These are phyloP conservation scores for Saccharum officinarum DNA, from an alignment of 176 grass and related monocot species.

Conservation along the genomic window DNA sequence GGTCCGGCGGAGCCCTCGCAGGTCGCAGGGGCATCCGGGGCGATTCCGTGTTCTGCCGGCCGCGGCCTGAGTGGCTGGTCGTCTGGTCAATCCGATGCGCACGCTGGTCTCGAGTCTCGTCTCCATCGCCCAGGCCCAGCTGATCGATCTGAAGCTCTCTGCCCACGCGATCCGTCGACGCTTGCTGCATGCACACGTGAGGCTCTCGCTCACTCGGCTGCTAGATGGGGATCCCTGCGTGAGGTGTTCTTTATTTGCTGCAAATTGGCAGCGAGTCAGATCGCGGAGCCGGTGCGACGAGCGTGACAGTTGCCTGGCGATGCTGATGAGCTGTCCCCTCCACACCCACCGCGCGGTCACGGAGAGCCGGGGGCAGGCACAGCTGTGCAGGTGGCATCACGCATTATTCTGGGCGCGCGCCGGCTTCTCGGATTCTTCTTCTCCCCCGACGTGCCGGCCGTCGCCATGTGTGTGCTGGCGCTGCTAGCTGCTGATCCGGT, in stretches of 20 bases:
- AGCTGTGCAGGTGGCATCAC: background rate
- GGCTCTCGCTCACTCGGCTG: background rate
- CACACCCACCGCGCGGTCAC: background rate
- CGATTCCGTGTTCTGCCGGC: background rate
- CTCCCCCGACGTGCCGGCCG: background rate
- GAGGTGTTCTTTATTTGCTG: background rate
- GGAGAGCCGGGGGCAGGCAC: too few species aligned
- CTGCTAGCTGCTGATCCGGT: background rate
- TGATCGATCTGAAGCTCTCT: too few species aligned
- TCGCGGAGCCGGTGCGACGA: background rate
- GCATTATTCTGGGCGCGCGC: background rate
- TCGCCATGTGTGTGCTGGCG: background rate
- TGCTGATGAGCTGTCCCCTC: background rate
- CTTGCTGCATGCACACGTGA: conserved; percentile 13
- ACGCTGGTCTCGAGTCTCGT: background rate
- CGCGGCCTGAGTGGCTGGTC: too few species aligned
- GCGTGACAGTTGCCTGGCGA: background rate
- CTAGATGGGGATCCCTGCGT: background rate
- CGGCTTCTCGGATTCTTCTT: conserved; percentile 41
- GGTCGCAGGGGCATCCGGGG: background rate
- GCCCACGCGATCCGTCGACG: background rate
- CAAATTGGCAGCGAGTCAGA: conserved; percentile 8
- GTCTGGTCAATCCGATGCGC: background rate
- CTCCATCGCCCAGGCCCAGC: background rate
- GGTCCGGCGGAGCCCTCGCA: background rate